Conservation (phyloP, 2,329 filamentous ascomycete species). For the Beauveria scarabaeidicola region DNA sequence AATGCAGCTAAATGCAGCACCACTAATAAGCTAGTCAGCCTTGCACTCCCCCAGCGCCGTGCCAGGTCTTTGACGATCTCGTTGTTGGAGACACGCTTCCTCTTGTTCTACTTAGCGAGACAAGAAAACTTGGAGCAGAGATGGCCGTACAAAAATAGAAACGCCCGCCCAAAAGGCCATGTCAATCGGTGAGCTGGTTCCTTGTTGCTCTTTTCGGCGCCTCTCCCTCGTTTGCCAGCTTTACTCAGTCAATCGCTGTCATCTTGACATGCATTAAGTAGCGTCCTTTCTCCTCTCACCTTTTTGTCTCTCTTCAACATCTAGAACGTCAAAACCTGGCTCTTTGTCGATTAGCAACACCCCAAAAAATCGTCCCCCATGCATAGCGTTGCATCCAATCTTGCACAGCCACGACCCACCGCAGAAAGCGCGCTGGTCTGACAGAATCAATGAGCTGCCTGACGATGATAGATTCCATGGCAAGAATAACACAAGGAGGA, state of each 20-base stretch:
- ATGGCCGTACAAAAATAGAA: neutral
- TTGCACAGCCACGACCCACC: constrained; percentile 1
- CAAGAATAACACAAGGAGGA: neutral
- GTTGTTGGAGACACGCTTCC: neutral
- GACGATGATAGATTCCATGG: neutral
- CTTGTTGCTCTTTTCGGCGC: neutral
- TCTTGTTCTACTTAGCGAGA: neutral
- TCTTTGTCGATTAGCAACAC: neutral
- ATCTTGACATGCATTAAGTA: neutral
- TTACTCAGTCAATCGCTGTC: neutral
- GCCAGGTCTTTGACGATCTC: neutral
- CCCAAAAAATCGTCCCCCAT: neutral
- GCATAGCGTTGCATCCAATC: neutral
- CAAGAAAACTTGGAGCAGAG: neutral
- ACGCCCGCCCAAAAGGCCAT: neutral
- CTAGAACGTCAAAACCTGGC: neutral
- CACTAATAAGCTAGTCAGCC: neutral
- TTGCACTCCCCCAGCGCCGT: neutral
- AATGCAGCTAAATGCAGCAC: neutral
- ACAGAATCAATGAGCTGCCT: neutral
- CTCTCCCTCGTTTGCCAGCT: neutral
- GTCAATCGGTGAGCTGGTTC: neutral
- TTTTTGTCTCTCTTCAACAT: neutral
- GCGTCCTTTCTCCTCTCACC: neutral
- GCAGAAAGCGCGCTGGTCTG: neutral